Conservation (phyloP, 1,139 yeast species). For the Debaryomyces udenii region DNA sequence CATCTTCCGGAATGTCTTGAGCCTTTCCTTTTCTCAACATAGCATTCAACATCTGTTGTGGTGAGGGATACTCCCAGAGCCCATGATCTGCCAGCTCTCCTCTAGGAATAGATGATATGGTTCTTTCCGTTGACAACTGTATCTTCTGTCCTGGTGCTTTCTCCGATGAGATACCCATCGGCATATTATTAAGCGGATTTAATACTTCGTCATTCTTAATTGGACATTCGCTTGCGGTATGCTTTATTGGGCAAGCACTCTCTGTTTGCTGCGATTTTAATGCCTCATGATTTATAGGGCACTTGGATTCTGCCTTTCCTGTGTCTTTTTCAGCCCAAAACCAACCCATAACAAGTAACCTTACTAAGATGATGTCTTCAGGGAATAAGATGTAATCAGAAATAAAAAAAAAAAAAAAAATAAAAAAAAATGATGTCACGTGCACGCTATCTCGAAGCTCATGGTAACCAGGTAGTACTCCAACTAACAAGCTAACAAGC, state of each 20-base stretch:
- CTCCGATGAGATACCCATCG: conserved; percentile 63
- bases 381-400: neutral
- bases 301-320: conserved; percentile 14
- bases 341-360: conserved; percentile 65
- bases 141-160: conserved; percentile 81
- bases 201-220: conserved; percentile 35
- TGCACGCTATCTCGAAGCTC: neutral
- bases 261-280: conserved; percentile 4
- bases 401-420: neutral
- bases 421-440: conserved; percentile 1
- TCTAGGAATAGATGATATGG: conserved; percentile 83
- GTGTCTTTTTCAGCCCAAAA: conserved; percentile 63
- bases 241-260: conserved; percentile 10
- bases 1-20: conserved; percentile 86
- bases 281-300: conserved; percentile 37
- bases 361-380: conserved; percentile 1
- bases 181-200: conserved; percentile 91
- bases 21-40: conserved; percentile 93
- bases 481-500: too few species aligned
- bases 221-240: conserved; percentile 12
- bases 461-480: too few species aligned
- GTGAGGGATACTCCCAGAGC: conserved; percentile 98
- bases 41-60: conserved; percentile 98
- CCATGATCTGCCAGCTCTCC: conserved; percentile 70
- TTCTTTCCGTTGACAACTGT: conserved; percentile 78